Percentiles rank a stretch among this genome's conserved stretches.
phyloP scores from a whole-genome alignment of 2,329 filamentous ascomycete species.

The Chaetomium globosum region DNA sequence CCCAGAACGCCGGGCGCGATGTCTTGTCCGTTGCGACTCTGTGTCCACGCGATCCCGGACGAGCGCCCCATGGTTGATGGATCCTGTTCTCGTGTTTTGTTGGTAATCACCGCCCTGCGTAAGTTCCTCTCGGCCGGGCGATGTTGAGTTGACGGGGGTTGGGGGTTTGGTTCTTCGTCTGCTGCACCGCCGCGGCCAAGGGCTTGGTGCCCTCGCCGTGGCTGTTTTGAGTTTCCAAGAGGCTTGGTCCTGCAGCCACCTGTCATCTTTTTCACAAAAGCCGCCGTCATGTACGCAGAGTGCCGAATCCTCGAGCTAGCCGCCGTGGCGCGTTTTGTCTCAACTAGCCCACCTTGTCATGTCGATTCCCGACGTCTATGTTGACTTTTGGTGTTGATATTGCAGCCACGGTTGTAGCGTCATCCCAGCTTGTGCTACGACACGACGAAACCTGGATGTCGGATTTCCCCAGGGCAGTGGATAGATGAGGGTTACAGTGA shows the following conservation, averaged over 20 bases:
- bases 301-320: neutral
- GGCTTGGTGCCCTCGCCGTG: conserved; percentile 11
- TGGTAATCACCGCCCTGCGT: neutral
- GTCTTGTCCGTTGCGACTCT: conserved; percentile 6
- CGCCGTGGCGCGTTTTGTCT: neutral
- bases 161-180: neutral
- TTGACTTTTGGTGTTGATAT: neutral
- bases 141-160: neutral
- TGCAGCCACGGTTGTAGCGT: neutral
- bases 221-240: neutral
- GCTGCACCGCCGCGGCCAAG: conserved; percentile 15
- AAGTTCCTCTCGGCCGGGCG: neutral
- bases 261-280: neutral
- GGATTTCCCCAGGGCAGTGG: conserved; percentile 16
- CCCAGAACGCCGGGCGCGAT: conserved; percentile 14
- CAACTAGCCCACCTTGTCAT: neutral
- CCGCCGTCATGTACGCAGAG: neutral
- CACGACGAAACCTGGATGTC: conserved; percentile 17
- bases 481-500: conserved; percentile 9
- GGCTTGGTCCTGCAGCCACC: conserved; percentile 22
- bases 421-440: neutral
- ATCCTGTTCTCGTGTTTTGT: conserved; percentile 1
- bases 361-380: neutral
- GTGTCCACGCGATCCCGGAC: neutral
- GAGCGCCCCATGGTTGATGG: neutral